Conservation (phyloP, 2,329 filamentous ascomycete genomes). For the Alternaria consortialis region DNA sequence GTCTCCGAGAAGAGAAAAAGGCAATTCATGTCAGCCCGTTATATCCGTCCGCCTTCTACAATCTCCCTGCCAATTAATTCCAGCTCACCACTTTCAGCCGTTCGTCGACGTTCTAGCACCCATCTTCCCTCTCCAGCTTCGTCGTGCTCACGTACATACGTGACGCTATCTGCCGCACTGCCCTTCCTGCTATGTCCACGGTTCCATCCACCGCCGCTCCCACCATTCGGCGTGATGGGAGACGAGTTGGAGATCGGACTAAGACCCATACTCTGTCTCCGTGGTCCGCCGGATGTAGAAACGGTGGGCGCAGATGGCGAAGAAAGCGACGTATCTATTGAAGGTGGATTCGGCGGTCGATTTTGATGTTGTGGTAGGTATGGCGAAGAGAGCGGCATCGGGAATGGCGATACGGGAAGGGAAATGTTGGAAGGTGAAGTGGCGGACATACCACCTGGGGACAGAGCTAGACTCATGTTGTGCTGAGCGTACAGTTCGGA, state of each 20-base stretch:
- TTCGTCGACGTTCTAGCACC: conserved; percentile 74
- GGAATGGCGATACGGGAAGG: conserved; percentile 35
- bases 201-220: conserved; percentile 34
- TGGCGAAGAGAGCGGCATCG: conserved; percentile 37
- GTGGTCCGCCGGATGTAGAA: conserved; percentile 30
- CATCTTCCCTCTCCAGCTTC: conserved; percentile 67
- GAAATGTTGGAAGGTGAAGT: conserved; percentile 33
- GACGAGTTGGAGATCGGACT: conserved; percentile 45
- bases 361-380: conserved; percentile 28
- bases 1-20: background rate
- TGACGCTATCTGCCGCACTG: conserved; percentile 71
- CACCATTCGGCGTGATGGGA: conserved; percentile 43
- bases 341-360: conserved; percentile 28
- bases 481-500: conserved; percentile 27
- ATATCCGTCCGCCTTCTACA: conserved; percentile 62
- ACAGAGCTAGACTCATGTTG: conserved; percentile 25
- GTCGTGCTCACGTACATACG: conserved; percentile 70
- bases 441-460: conserved; percentile 18
- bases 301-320: conserved; percentile 32
- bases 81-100: conserved; percentile 70
- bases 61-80: conserved; percentile 72
- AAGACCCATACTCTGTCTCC: conserved; percentile 43
- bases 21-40: background rate
- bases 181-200: conserved; percentile 50
- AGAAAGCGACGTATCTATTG: conserved; percentile 38